Evolutionary conservation across 2,329 filamentous ascomycete species (phyloP), one percentile per base, ranked within the genome.

Genomic region (Aureobasidium mangrovei): DNA sequence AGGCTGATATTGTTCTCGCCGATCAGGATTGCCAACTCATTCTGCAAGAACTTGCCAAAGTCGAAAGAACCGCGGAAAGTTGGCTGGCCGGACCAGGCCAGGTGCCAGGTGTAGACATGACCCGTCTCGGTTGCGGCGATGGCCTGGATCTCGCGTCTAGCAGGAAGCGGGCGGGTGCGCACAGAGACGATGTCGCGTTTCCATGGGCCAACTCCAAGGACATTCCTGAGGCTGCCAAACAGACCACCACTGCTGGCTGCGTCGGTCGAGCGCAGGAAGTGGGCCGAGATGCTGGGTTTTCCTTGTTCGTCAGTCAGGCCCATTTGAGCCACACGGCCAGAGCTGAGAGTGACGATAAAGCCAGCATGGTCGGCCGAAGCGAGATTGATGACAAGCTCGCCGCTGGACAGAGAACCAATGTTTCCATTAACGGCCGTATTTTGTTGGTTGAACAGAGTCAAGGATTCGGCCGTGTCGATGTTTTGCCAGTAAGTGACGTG

Each of bases 401-500:
- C 85, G 0, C 85, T 86, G 53, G 85, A 82, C 70, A 96, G 62
- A 58, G 86, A 85, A 2, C 81, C 76, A 58, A 95, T 82, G 2
- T 74, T 74, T 43, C 87, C 82, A 64, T 94, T 88, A 12, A 95
- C 81, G 12, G 88, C 88, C 60, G 83, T 85, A 60, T 86, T 83
- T 64, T 88, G 86, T 66, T 94, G 86, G 60, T 86, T 85, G 64
- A 91, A 87, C 39, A 94, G 81, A 59, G 87, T 88, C 54, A 94
- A 78, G 0, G 88, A 89, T 38, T 90, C 87, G 7, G 89, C 90
- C 68, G 84, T 90, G 54, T 91, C 90, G 59, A 97, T 87, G 38
- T 89, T 94, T 67, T 97, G 93, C 90, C 93, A 97, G 69, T 93
- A 97, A 42, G 88, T 84, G 51, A 97, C 82, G 68, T 85, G 91